Evolutionary conservation across 768 basidiomycete species (phyloP).

Genomic region (Lanmaoa rubissima): DNA sequence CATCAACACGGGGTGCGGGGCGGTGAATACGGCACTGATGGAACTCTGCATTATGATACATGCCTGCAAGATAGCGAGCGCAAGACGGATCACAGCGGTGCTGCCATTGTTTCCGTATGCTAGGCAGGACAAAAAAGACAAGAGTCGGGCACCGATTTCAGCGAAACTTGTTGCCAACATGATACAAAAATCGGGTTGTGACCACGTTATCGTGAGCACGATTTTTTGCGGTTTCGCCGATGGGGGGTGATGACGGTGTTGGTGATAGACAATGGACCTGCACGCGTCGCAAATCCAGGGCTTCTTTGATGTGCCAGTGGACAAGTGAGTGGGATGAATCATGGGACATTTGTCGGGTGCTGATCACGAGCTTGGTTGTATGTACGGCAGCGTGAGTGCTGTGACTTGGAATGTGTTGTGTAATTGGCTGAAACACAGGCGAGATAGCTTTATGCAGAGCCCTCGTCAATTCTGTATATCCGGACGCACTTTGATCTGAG

Average conservation of each 20-base stretch:
- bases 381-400: constrained; percentile 48
- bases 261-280: constrained; percentile 88
- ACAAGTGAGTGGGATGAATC: constrained; percentile 72
- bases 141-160: constrained; percentile 95
- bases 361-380: constrained; percentile 12
- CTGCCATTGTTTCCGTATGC: constrained; percentile 97
- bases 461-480: constrained; percentile 92
- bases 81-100: constrained; percentile 97
- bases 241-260: neutral
- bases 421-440: constrained; percentile 22
- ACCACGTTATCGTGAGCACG: constrained; percentile 89
- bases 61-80: constrained; percentile 99
- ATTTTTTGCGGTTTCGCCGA: neutral
- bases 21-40: constrained; percentile 94
- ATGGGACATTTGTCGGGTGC: constrained; percentile 1
- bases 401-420: constrained; percentile 1
- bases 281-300: constrained; percentile 99
- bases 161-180: constrained; percentile 99
- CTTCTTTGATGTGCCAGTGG: constrained; percentile 99
- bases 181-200: constrained; percentile 88
- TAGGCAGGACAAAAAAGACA: constrained; percentile 99
- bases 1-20: constrained; percentile 86
- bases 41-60: constrained; percentile 99
- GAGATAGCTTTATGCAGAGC: constrained; percentile 86
- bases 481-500: constrained; percentile 83